A percentile compares a stretch with the other conserved stretches of the same genome.
Evolutionary conservation across 106 monocot genomes (phyloP).

Genomic region (Gastrodia elata): DNA sequence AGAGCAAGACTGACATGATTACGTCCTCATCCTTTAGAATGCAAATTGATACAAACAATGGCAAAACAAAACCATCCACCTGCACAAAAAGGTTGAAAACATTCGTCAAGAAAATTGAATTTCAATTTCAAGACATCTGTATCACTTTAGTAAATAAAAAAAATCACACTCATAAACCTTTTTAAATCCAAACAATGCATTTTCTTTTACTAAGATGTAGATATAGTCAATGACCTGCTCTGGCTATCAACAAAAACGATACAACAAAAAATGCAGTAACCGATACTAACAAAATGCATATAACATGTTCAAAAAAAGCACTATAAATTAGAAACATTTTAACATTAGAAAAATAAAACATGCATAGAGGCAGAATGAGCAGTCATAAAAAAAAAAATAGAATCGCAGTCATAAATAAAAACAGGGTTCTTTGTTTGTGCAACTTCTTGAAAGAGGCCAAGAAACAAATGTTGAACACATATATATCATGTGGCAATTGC

Average conservation of each 20-base stretch:
- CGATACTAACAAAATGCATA: neutral
- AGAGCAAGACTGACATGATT: conserved; percentile 28
- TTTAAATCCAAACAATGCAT: neutral
- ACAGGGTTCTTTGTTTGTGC: neutral
- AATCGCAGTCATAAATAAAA: neutral
- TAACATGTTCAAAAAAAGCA: neutral
- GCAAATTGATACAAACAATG: conserved; percentile 41
- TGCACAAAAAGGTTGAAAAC: conserved; percentile 19
- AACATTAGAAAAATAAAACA: too few relatives aligned
- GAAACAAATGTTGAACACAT: neutral
- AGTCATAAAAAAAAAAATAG: neutral
- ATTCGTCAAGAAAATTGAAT: neutral
- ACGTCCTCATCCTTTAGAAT: conserved; percentile 52
- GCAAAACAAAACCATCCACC: conserved; percentile 66
- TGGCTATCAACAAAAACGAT: neutral
- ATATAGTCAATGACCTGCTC: neutral
- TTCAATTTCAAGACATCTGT: neutral
- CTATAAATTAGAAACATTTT: neutral
- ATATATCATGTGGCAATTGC: neutral
- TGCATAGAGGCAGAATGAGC: neutral
- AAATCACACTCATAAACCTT: neutral
- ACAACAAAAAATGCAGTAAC: neutral
- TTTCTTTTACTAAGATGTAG: neutral
- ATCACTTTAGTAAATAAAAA: neutral
- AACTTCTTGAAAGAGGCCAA: neutral